These are phyloP conservation scores for Vigna hirtella DNA, from an alignment of 306 rosid species.

Conservation along the genomic window DNA sequence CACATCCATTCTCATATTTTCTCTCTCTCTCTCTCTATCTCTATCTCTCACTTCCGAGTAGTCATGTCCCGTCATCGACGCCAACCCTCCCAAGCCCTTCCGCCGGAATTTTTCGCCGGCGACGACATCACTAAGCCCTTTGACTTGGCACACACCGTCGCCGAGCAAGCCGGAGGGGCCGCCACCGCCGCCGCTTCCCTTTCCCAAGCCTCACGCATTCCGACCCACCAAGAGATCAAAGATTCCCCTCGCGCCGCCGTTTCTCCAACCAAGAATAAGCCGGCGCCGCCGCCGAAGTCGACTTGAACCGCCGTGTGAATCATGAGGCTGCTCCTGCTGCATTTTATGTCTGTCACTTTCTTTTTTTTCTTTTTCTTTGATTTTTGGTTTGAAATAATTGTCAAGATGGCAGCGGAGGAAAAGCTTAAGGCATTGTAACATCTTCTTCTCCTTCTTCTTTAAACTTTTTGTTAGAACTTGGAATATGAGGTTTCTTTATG, in stretches of 20 bases:
- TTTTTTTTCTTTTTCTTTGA: neutral
- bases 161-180: neutral
- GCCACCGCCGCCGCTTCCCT: neutral
- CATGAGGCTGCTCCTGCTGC: slow-evolving; percentile 12
- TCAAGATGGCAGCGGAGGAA: slow-evolving; percentile 13
- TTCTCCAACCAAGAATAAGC: slow-evolving; percentile 26
- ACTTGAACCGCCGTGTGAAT: neutral
- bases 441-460: neutral
- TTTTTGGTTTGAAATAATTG: slow-evolving; percentile 1
- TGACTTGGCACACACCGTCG: neutral
- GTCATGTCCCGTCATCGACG: slow-evolving; percentile 56
- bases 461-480: neutral
- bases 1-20: neutral
- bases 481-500: neutral
- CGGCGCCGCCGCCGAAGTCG: slow-evolving; percentile 6
- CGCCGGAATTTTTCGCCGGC: slow-evolving; percentile 44
- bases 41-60: neutral
- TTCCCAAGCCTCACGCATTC: neutral
- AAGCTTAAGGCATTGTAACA: slow-evolving; percentile 13
- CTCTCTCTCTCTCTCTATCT: neutral
- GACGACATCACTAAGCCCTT: slow-evolving; percentile 36
- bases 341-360: neutral
- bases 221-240: slow-evolving; percentile 6
- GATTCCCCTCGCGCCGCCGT: neutral
- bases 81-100: slow-evolving; percentile 44